Percentiles rank a stretch among this genome's conserved stretches.
phyloP scores from a whole-genome alignment of 2,329 filamentous ascomycete genomes.

The Fusarium duplospermum region DNA sequence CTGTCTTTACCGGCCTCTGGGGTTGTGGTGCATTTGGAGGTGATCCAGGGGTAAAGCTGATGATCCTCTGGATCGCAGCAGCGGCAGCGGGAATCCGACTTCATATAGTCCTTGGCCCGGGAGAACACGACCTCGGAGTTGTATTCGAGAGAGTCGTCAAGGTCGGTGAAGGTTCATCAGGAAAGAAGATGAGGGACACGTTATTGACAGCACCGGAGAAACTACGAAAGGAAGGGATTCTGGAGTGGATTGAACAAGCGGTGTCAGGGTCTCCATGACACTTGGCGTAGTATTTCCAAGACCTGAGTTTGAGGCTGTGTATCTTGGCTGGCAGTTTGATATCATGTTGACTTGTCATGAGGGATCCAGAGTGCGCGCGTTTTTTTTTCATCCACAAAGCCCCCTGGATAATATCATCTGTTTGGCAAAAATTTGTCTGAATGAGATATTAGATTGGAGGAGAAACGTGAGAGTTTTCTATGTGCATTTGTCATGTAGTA shows the following conservation, averaged over 20 bases:
- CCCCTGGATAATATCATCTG: background rate
- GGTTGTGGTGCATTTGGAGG: conserved; percentile 52
- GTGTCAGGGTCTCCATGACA: background rate
- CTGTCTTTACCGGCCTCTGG: conserved; percentile 47
- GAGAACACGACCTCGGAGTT: conserved; percentile 33
- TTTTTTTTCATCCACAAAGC: background rate
- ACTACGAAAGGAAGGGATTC: conserved; percentile 15
- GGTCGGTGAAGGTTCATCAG: conserved; percentile 8
- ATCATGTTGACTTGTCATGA: background rate
- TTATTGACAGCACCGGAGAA: conserved; percentile 15
- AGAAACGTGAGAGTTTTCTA: background rate
- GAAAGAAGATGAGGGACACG: background rate
- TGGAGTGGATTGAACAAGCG: conserved; percentile 26
- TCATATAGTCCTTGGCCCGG: conserved; percentile 27
- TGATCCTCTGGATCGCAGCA: conserved; percentile 49
- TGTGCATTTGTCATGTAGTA: background rate
- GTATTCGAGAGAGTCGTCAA: conserved; percentile 10
- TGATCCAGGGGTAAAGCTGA: conserved; percentile 47
- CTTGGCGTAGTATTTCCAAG: background rate
- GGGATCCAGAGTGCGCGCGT: background rate
- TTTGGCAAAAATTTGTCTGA: background rate
- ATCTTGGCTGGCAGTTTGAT: background rate
- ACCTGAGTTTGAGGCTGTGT: background rate
- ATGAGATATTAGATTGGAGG: background rate
- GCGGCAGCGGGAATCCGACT: conserved; percentile 39